Conservation (phyloP, 2,329 filamentous ascomycete genomes). For the Scleromitrula shiraiana region DNA sequence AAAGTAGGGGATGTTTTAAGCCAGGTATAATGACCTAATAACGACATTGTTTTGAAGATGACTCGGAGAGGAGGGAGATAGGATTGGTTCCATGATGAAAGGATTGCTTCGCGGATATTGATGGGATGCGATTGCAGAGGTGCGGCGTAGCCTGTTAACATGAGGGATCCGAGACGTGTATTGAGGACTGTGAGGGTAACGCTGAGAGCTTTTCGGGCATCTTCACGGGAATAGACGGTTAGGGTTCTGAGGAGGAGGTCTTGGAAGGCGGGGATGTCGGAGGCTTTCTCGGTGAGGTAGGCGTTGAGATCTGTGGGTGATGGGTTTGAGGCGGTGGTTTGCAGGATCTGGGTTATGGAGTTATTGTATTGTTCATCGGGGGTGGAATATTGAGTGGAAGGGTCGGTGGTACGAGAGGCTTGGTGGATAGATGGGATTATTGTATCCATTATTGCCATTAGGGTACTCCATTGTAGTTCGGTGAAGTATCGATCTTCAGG, state of each 20-base stretch:
- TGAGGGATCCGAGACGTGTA: conserved; percentile 52
- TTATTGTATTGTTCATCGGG: conserved; percentile 42
- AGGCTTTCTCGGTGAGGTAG: conserved; percentile 45
- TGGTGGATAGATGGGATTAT: conserved; percentile 50
- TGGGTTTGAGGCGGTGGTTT: conserved; percentile 33
- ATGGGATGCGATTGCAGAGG: conserved; percentile 55
- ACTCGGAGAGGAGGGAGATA: conserved; percentile 46
- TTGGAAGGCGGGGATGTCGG: conserved; percentile 45
- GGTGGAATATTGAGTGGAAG: conserved; percentile 35
- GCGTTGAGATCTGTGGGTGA: conserved; percentile 38
- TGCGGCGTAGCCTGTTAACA: conserved; percentile 59
- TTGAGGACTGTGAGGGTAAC: conserved; percentile 35
- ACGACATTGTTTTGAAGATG: conserved; percentile 47
- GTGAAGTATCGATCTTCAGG: conserved; percentile 34
- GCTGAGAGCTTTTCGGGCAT: conserved; percentile 22
- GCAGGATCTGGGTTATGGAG: conserved; percentile 34
- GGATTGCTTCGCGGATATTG: conserved; percentile 50
- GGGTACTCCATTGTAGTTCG: conserved; percentile 44
- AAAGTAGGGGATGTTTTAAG: conserved; percentile 47
- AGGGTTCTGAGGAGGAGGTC: conserved; percentile 40
- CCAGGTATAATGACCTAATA: conserved; percentile 39
- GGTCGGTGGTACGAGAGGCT: conserved; percentile 17
- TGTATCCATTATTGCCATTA: conserved; percentile 49
- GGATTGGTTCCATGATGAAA: conserved; percentile 54
- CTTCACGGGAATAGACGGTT: conserved; percentile 22